Base-by-base conservation (phyloP, 2,329 filamentous ascomycete species). In the Fusarium tanahbumbuense region DNA sequence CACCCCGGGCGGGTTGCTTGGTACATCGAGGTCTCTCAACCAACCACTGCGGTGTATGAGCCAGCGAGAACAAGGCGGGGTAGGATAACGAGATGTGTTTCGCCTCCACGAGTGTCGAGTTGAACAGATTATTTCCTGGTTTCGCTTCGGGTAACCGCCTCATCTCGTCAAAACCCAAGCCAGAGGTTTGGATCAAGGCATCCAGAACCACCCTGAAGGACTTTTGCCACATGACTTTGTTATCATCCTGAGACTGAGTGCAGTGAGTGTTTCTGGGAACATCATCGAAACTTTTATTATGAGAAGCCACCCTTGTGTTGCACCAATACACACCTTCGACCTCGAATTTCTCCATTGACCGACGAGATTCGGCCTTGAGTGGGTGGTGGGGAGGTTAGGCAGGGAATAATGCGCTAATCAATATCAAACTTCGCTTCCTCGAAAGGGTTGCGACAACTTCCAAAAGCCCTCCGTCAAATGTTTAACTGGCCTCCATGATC, bases 61-160 rank as follows among this genome's bases (percentile, higher is more conserved):
- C 42, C 52, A 52, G 46, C 56, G 40, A 49, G 30, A 62, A 61
- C 37, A 61, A 61, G 60, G 68, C 49, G 68, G 67, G 68, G 64
- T 65, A 57, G 44, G 37, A 47, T 53, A 56, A 55, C 34, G 23
- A 65, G 45, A 66, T 68, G 47, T 68, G 54, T 57, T 59, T 67
- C 37, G 55, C 40, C 40, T 71, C 68, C 63, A 71, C 68, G 59
- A 71, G 68, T 42, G 56, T 56, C 46, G 20, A 44, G 68, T 70
- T 68, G 28, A 71, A 70, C 67, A 68, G 34, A 57, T 55, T 56
- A 53, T 52, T 28, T 71, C 32, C 30, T 58, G 55, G 47, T 25
- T 69, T 70, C 63, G 56, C 54, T 56, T 65, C 68, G 68, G 58
- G 58, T 60, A 58, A 61, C 63, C 64, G 49, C 60, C 46, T 63